These are phyloP conservation scores for Vigna mungo DNA, from an alignment of 306 rosid genomes.

Conservation along the genomic window DNA sequence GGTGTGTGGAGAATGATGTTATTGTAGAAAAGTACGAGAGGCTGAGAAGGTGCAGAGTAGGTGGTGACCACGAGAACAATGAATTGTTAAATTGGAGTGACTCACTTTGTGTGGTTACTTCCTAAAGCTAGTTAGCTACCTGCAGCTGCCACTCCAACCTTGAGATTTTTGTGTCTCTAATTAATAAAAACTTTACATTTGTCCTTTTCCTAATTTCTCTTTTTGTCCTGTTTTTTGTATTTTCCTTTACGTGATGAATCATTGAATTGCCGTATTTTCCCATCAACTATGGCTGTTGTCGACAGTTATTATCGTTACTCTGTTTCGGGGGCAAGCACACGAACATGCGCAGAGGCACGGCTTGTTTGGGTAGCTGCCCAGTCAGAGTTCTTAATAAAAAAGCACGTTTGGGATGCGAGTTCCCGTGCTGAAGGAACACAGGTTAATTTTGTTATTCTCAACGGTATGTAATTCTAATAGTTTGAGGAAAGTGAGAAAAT, in stretches of 20 bases:
- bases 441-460: slow-evolving; percentile 1
- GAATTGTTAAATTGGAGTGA: slow-evolving; percentile 62
- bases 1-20: slow-evolving; percentile 31
- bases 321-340: slow-evolving; percentile 23
- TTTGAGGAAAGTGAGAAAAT: background rate
- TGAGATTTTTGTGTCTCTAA: slow-evolving; percentile 34
- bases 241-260: slow-evolving; percentile 6
- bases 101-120: slow-evolving; percentile 64
- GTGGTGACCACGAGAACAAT: slow-evolving; percentile 57
- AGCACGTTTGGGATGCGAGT: slow-evolving; percentile 2
- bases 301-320: slow-evolving; percentile 67
- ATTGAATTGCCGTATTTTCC: slow-evolving; percentile 20
- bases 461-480: background rate
- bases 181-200: slow-evolving; percentile 36
- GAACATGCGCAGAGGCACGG: background rate
- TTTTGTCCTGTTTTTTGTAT: background rate
- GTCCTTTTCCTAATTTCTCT: slow-evolving; percentile 36
- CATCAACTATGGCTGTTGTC: slow-evolving; percentile 47
- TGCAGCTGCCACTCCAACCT: background rate
- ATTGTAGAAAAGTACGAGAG: slow-evolving; percentile 59
- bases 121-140: slow-evolving; percentile 34
- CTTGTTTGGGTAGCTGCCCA: background rate
- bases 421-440: background rate
- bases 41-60: slow-evolving; percentile 66
- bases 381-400: background rate